Evolutionary conservation across 176 grass and related monocot species (phyloP), one percentile per base, ranked within the genome.

Genomic region (Elaeis guineensis): DNA sequence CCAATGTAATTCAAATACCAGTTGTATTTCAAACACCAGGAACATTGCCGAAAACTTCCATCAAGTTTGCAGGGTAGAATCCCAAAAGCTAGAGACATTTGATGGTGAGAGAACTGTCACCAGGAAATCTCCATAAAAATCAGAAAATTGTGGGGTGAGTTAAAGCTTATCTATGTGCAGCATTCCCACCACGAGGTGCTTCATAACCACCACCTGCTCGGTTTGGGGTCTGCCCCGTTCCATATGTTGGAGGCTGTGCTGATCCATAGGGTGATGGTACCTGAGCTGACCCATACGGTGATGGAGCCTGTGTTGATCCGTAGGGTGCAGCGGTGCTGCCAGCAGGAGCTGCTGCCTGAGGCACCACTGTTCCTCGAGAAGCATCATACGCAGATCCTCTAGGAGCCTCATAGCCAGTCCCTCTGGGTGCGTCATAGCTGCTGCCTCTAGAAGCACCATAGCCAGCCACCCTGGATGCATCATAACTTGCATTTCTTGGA

Each of bases 341-440:
- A 67, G 61, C 49, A 11, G 53, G 62, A 60, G 55, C 58, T 35
- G 71, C 64, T 44, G 48, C 59, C 51, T 79, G 82, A 55, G 28
- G 65, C 24, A 73, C 73, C 49, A 44, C 49, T 58, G 57, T 18
- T 55, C 75, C 60, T 72, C 75, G 78, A 20, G 69, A 54, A 73
- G 64, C 61, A 54, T 82, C 82, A 67, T 70, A 79, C 22, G 51
- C 79, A 77, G 68, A 65, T 73, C 72, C 72, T 65, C 75, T 82
- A 14, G 74, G 29, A 55, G 68, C 51, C 3, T 85, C 82, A 54
- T 73, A 85, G 28, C 71, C 68, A 69, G 70, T 23, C 26, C 52
- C 52, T 68, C 25, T 55, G 17, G 52, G 28, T 55, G 25, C 65
- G 6, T 35, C 52, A 17, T 22, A 39, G 51, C 12, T 56, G 26